Evolutionary conservation across 1,139 yeast species (phyloP).

Genomic region (Pichia sp.): DNA sequence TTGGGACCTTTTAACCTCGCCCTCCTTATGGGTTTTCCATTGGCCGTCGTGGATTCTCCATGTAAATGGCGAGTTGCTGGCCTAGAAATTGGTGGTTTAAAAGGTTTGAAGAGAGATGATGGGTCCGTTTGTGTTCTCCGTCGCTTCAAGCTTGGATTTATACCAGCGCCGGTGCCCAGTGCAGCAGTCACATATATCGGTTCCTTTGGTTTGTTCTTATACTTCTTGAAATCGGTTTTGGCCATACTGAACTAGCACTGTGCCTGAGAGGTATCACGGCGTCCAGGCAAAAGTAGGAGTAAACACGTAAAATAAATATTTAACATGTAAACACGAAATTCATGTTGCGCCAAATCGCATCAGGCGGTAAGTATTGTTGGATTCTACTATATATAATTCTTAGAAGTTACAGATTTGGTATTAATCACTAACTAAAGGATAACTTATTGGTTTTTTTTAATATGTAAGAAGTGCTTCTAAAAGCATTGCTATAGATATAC

Average conservation of each 20-base stretch:
- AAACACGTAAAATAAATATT: not conserved
- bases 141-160: conserved; percentile 30
- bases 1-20: conserved; percentile 33
- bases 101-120: conserved; percentile 38
- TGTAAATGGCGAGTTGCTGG: conserved; percentile 10
- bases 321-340: too few relatives aligned
- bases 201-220: conserved; percentile 20
- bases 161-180: conserved; percentile 37
- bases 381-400: too few relatives aligned
- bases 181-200: conserved; percentile 27
- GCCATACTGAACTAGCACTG: conserved; percentile 2
- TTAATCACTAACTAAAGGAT: too few relatives aligned
- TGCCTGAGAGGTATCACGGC: not conserved
- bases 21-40: conserved; percentile 22
- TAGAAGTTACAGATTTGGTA: too few relatives aligned
- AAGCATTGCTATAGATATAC: conserved; percentile 30
- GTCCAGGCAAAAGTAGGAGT: not conserved
- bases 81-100: conserved; percentile 27
- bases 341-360: too few relatives aligned
- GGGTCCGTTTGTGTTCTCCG: conserved; percentile 32
- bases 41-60: not conserved
- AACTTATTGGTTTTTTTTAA: not conserved
- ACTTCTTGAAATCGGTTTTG: conserved; percentile 14
- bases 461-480: conserved; percentile 11
- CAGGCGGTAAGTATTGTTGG: too few relatives aligned